A percentile compares a stretch with the other conserved stretches of the same genome.
phyloP scores from a whole-genome alignment of 2,329 filamentous ascomycete genomes.

The Aspergillus japonicus region DNA sequence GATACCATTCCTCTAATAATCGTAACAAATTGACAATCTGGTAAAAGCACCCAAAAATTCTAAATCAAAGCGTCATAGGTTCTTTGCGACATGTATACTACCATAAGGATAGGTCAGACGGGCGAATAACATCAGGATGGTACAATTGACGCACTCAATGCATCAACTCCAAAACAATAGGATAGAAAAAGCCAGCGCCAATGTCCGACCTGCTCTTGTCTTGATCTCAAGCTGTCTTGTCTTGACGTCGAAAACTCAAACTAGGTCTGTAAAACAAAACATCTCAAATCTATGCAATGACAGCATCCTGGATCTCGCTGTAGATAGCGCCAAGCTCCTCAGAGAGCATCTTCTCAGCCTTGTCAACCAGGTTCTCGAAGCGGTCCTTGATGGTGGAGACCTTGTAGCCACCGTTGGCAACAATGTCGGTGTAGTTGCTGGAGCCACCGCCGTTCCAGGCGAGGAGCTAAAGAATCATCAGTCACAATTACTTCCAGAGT shows the following conservation, averaged over 20 bases:
- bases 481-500: background rate
- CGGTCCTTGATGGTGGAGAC: slow-evolving; percentile 39
- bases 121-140: slow-evolving; percentile 23
- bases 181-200: slow-evolving; percentile 28
- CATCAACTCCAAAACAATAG: slow-evolving; percentile 17
- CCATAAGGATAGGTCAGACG: slow-evolving; percentile 27
- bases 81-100: slow-evolving; percentile 29
- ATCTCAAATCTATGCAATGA: slow-evolving; percentile 45
- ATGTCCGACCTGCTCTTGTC: slow-evolving; percentile 12
- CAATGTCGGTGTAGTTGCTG: slow-evolving; percentile 83
- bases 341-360: slow-evolving; percentile 47
- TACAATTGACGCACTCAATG: slow-evolving; percentile 19
- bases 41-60: slow-evolving; percentile 16
- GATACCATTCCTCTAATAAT: background rate
- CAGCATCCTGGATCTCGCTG: slow-evolving; percentile 44
- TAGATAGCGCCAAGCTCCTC: slow-evolving; percentile 50
- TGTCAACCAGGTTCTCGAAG: slow-evolving; percentile 45
- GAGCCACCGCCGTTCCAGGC: slow-evolving; percentile 98
- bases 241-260: slow-evolving; percentile 9
- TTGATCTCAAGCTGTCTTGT: slow-evolving; percentile 22
- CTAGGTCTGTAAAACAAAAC: slow-evolving; percentile 9
- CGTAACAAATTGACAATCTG: slow-evolving; percentile 39
- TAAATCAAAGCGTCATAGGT: slow-evolving; percentile 24
- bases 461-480: slow-evolving; percentile 58
- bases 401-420: slow-evolving; percentile 71